Percentiles rank a stretch among this genome's conserved stretches.
Conservation (phyloP, 441 rosid genomes). For the Raphanus hybrid region DNA sequence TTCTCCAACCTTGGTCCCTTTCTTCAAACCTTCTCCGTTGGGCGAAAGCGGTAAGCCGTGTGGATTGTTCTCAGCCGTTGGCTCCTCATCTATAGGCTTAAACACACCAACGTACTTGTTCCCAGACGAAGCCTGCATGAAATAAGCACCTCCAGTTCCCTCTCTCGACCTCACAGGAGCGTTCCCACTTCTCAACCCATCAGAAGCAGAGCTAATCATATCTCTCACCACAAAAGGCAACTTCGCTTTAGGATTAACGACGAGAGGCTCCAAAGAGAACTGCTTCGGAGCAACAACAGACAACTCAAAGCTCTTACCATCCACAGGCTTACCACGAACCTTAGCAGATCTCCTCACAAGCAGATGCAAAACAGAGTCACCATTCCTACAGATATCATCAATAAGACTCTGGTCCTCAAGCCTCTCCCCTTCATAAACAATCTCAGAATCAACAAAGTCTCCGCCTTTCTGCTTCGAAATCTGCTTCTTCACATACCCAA, state of each 20-base stretch:
- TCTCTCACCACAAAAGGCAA: too few species aligned
- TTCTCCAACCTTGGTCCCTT: slow-evolving; percentile 87
- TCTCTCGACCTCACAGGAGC: too few species aligned
- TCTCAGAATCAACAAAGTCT: slow-evolving; percentile 60
- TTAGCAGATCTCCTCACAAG: slow-evolving; percentile 66
- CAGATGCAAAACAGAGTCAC: slow-evolving; percentile 66
- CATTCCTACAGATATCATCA: slow-evolving; percentile 56
- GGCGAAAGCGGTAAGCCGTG: slow-evolving; percentile 64
- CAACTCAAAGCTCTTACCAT: slow-evolving; percentile 67
- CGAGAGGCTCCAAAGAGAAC: too few species aligned
- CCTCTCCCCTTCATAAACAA: slow-evolving; percentile 72
- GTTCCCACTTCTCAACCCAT: too few species aligned
- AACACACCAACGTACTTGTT: slow-evolving; percentile 66
- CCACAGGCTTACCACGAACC: slow-evolving; percentile 61
- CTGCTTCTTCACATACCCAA: slow-evolving; percentile 78
- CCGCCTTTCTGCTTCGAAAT: slow-evolving; percentile 54
- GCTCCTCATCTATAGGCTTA: slow-evolving; percentile 89
- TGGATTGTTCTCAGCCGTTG: slow-evolving; percentile 80
- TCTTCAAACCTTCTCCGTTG: slow-evolving; percentile 78
- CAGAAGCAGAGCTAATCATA: too few species aligned
- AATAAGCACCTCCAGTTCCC: too few species aligned
- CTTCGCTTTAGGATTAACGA: too few species aligned
- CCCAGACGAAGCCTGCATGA: too few species aligned
- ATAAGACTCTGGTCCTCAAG: slow-evolving; percentile 74
- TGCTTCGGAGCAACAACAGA: slow-evolving; percentile 52